Base-by-base conservation (phyloP, 1,139 yeast genomes). In the Suhomyces ambrosiae region DNA sequence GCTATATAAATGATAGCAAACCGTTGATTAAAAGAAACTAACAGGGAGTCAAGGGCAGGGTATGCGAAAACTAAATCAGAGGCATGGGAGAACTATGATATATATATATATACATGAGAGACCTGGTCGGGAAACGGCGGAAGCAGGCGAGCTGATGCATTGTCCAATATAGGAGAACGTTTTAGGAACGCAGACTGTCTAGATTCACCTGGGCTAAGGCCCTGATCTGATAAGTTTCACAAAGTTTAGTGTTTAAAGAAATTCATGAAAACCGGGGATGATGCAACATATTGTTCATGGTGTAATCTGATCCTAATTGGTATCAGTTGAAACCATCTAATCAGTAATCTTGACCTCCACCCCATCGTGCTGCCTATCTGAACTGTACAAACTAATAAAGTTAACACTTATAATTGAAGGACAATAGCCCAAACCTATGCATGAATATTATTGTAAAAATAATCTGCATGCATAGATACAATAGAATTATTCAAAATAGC, bases 21-120 rank as follows among this genome's bases (percentile, higher is more conserved):
- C 29, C 25, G 34, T 25, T 19, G 19, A n/a, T 11, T n/a, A 31
- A 31, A 30, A 31, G 27, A 31, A 27, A 27, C 23, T 9, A 26
- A 16, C 15, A 24, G 27, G 27, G 27, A 24, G 27, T 24, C 7
- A 7, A 24, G 27, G n/a, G 14, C 27, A 11, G 12, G n/a, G 27
- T 11, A 24, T 24, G 27, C 27, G 27, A 24, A 24, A 24, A 24
- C 15, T 12, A 11, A 10, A 24, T 11, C 12, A 14, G 5, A 8
- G 15, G 15, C 4, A 24, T 10, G 14, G 7, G 24, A 10, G 24
- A n/a, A 10, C 24, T 7, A 23, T 19, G n/a, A 10, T 23, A 7
- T 10, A 23, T 5, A 9, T 10, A n/a, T n/a, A 23, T 9, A n/a
- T 23, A 19, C 22, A 19, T 19, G 22, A 19, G 24, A n/a, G 21